phyloP scores from a whole-genome alignment of 1,284 basidiomycete species.

The Moniliophthora roreri region DNA sequence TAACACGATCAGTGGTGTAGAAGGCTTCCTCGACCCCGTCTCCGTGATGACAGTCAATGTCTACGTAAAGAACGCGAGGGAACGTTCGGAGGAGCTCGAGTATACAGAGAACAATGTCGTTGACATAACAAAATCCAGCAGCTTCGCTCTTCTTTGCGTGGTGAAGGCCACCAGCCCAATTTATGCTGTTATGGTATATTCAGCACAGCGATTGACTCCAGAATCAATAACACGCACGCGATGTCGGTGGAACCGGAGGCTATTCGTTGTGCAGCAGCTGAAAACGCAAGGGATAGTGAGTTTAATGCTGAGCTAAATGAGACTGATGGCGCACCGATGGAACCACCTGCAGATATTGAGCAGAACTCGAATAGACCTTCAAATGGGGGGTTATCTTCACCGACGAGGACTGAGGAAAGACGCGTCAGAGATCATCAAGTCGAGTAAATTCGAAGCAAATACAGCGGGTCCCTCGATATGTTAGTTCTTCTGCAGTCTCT shows the following conservation, averaged over 20 bases:
- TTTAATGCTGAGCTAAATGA: background rate
- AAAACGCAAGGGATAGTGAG: background rate
- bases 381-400: slow-evolving; percentile 96
- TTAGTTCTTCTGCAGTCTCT: slow-evolving; percentile 83
- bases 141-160: slow-evolving; percentile 98
- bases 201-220: no score
- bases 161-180: slow-evolving; percentile 97
- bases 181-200: no score
- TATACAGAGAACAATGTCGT: slow-evolving; percentile 92
- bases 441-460: slow-evolving; percentile 31
- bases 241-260: slow-evolving; percentile 87
- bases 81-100: slow-evolving; percentile 82
- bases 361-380: slow-evolving; percentile 98
- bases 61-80: slow-evolving; percentile 93
- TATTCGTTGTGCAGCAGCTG: slow-evolving; percentile 83
- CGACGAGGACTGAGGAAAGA: slow-evolving; percentile 64
- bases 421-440: background rate
- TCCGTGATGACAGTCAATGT: slow-evolving; percentile 98
- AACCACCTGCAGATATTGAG: slow-evolving; percentile 94
- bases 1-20: slow-evolving; percentile 95
- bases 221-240: no score
- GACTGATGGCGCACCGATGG: slow-evolving; percentile 56
- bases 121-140: slow-evolving; percentile 96
- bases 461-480: slow-evolving; percentile 84
- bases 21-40: slow-evolving; percentile 99